Conservation (phyloP, 345 rosid genomes). For the Xanthoceras sorbifolium region DNA sequence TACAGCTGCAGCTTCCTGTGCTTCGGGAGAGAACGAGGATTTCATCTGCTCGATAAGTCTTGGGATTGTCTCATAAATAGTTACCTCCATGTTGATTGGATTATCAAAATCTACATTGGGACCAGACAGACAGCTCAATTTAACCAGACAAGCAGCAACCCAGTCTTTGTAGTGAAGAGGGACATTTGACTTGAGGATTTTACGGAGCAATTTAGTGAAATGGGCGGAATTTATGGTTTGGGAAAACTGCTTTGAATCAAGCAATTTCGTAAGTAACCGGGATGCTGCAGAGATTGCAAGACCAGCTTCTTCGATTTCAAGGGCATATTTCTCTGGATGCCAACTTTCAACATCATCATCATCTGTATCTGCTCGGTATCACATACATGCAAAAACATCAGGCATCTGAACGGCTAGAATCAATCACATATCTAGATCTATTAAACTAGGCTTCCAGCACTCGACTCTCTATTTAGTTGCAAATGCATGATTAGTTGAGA, state of each 20-base stretch:
- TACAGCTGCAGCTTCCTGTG: conserved; percentile 70
- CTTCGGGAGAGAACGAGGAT: conserved; percentile 48
- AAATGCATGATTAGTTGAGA: not conserved
- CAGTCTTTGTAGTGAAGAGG: conserved; percentile 68
- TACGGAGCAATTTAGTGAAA: conserved; percentile 44
- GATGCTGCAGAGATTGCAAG: conserved; percentile 68
- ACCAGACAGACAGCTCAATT: conserved; percentile 49
- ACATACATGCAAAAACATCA: not conserved
- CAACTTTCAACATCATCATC: conserved; percentile 54
- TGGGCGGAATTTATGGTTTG: conserved; percentile 31
- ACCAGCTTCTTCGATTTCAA: conserved; percentile 79
- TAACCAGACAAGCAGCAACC: conserved; percentile 79
- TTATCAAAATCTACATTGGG: conserved; percentile 36
- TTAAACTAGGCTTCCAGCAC: not conserved
- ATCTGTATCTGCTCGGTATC: conserved; percentile 45
- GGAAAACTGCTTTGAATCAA: conserved; percentile 60
- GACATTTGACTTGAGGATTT: conserved; percentile 50
- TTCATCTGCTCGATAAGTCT: conserved; percentile 65
- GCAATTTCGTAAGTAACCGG: conserved; percentile 71
- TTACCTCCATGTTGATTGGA: conserved; percentile 67
- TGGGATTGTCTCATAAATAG: conserved; percentile 77
- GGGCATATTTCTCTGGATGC: conserved; percentile 56
- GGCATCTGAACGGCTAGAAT: conserved; percentile 12
- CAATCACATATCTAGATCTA: not conserved
- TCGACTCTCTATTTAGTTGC: not conserved